Base-by-base conservation (phyloP, 2,329 filamentous ascomycete species). In the Thermoascus crustaceus region DNA sequence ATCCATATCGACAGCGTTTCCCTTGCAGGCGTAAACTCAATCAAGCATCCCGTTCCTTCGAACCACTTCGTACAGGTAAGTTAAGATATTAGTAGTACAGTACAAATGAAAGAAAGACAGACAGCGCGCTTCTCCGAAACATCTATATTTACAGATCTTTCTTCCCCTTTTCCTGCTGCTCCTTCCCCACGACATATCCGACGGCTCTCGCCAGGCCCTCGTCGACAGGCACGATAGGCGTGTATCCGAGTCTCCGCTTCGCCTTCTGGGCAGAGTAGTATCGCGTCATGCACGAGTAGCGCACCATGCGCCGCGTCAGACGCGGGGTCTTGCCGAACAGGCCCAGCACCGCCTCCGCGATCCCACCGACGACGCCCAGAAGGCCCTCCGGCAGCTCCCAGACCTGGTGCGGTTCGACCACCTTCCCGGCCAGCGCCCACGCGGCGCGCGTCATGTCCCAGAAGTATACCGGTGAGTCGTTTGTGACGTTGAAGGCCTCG, bases 401-500 rank as follows among this genome's bases (percentile, higher is more conserved):
- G 20, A 67, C 61, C 38, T 66, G 47, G 4, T 55, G 32, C 5
- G 63, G 60, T 41, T 66, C 58, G 8, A 69, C 63, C 4, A 63
- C 53, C 25, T 66, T 62, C 23, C 58, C 63, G 17, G 65, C 63
- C 17, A 66, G 46, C 6, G 67, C 70, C 85, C 85, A 96, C 30
- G 94, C 72, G 24, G 79, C 77, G 25, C 85, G 74, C 40, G 83
- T 77, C 55, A 93, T 83, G 61, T 94, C 86, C 78, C 91, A 93
- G 62, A 94, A 93, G 58, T 89, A 89, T 13, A 93, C 71, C 4
- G 89, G 89, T 48, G 78, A 71, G 61, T 87, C 85, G 60, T 96
- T 96, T 39, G 86, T 91, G 53, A 96, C 76, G 64, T 94, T 79
- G 67, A 96, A 89, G 33, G 80, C 80, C 59, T 95, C 80, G 40